Evolutionary conservation across 164 flowering plant genomes (phyloP), one percentile per base, ranked within the genome.

Genomic region (Vitis rotundifolia): DNA sequence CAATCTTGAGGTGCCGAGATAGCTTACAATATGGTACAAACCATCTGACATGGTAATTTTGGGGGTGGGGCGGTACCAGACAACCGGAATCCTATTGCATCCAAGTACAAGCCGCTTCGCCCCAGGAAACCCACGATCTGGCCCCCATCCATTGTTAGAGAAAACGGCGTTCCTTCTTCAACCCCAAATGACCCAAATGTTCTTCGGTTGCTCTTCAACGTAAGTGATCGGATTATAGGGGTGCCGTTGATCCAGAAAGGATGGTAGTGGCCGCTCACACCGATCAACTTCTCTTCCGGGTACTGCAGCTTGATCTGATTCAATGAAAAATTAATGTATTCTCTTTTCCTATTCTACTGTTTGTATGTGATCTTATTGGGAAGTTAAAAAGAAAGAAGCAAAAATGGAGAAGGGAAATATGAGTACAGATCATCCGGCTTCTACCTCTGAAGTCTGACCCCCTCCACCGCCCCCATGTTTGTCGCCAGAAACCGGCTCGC

Each of bases 401-500:
- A 58, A 18, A 37, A 61, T 6, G 13, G 53, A 51, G 44, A 6
- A 37, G 7, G 44, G 44, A 37, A 37, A 37, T 6, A 5, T 37
- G 44, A 37, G 44, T 37, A 37, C 44, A 37, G 44, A 22, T 22
- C 26, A 37, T 37, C 7, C 44, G 5, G 44, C 44, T 37, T 37
- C 44, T 37, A 87, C 94, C 81, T 81, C 74, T 6, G 78, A 67
- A 0, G 80, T 78, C 5, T 19, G 59, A 56, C 1, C 58, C 28
- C 93, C 92, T 10, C 91, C 90, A 47, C n/a, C 15, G 14, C 90
- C 91, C 11, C 92, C 91, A 69, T 85, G 95, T 64, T 83, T 89
- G 9, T 78, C 83, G 1, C 75, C 79, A 13, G 19, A 3, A 48
- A 86, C 70, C 48, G 84, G 80, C 69, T 83, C 82, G 3, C 91